phyloP scores from a whole-genome alignment of 352 stramenopile species.

The Blastocystis sp. region DNA sequence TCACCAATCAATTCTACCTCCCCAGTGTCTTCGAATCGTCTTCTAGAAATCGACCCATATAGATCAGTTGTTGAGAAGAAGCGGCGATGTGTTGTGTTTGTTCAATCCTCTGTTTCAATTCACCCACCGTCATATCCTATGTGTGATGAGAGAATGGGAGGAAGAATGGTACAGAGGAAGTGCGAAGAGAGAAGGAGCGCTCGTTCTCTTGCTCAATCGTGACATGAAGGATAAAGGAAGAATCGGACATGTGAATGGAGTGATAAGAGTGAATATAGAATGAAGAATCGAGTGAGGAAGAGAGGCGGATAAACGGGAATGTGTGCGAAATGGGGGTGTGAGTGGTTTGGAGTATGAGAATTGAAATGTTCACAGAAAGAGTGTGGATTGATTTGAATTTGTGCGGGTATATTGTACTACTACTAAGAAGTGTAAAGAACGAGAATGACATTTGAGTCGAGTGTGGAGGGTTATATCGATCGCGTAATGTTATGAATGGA shows the following conservation, averaged over 20 bases:
- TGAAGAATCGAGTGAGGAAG: neutral
- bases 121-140: constrained; percentile 19
- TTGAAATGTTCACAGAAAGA: neutral
- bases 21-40: neutral
- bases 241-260: neutral
- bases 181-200: neutral
- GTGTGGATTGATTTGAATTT: no score
- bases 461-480: neutral
- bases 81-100: neutral
- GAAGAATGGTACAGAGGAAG: neutral
- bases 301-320: neutral
- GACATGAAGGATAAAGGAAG: constrained; percentile 18
- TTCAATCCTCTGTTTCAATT: constrained; percentile 31
- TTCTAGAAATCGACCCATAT: constrained; percentile 38
- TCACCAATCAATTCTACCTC: neutral
- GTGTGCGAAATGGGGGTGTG: neutral
- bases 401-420: no score
- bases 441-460: neutral
- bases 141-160: neutral
- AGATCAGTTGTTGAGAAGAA: constrained; percentile 27
- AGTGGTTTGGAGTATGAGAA: neutral
- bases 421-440: neutral
- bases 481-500: neutral
- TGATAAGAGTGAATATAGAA: neutral
- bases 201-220: constrained; percentile 1